A percentile compares a stretch with the other conserved stretches of the same genome.
phyloP scores from a whole-genome alignment of 148 eudicot species.

The Vaccinium darrowii region DNA sequence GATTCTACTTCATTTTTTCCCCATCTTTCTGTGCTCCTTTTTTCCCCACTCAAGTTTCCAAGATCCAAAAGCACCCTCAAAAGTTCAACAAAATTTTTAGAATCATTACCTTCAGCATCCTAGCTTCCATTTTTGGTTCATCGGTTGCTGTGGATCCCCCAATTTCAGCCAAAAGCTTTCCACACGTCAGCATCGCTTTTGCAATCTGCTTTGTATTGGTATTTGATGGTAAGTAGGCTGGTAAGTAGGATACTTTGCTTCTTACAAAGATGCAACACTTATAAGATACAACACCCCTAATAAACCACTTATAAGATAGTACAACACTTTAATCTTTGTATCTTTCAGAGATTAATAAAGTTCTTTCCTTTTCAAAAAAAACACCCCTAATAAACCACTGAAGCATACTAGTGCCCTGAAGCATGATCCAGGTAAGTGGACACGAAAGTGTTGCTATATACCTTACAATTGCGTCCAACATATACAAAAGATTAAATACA shows the following conservation, averaged over 20 bases:
- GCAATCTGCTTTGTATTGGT: constrained; percentile 67
- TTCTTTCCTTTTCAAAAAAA: too few relatives aligned
- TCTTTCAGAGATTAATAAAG: too few relatives aligned
- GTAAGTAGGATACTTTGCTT: neutral
- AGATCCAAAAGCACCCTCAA: neutral
- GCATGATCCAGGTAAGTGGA: neutral
- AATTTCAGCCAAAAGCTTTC: constrained; percentile 63
- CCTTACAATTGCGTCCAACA: neutral
- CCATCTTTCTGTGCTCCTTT: neutral
- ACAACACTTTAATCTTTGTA: too few relatives aligned
- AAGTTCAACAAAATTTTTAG: neutral
- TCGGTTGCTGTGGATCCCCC: constrained; percentile 33
- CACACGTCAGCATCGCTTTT: constrained; percentile 69
- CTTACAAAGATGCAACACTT: neutral
- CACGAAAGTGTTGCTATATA: neutral
- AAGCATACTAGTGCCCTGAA: neutral
- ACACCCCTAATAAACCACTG: neutral
- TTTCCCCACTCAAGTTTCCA: neutral
- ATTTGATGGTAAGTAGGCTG: neutral
- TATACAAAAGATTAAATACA: neutral
- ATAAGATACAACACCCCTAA: neutral
- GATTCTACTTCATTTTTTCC: neutral
- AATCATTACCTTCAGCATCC: constrained; percentile 62
- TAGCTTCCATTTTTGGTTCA: constrained; percentile 47
- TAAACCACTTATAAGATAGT: neutral